These are phyloP conservation scores for Suillus occidentalis DNA, from an alignment of 768 basidiomycete species.

Conservation along the genomic window DNA sequence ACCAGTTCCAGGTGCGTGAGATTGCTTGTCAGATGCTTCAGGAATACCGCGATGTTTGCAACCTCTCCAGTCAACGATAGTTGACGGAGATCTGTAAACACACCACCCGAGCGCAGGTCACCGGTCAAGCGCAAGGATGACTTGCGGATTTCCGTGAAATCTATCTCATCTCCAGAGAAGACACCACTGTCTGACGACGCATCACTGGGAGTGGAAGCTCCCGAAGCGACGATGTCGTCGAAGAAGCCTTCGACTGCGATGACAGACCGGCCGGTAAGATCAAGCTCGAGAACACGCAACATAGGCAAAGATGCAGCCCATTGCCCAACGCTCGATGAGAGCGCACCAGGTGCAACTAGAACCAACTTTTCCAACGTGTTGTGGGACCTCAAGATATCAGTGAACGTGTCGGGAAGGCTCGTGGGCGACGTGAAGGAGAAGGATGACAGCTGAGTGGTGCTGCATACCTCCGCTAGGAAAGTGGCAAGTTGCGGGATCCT, in stretches of 20 bases:
- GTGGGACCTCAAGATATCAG: constrained; percentile 62
- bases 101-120: constrained; percentile 53
- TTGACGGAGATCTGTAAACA: constrained; percentile 57
- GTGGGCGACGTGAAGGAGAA: constrained; percentile 73
- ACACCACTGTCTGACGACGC: constrained; percentile 75
- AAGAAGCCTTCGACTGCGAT: constrained; percentile 83
- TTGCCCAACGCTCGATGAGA: constrained; percentile 67
- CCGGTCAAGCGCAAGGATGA: constrained; percentile 64
- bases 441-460: constrained; percentile 59
- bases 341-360: constrained; percentile 73
- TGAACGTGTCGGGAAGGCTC: constrained; percentile 69
- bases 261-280: constrained; percentile 65
- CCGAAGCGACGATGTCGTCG: constrained; percentile 65
- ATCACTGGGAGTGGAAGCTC: constrained; percentile 69
- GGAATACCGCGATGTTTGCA: constrained; percentile 67
- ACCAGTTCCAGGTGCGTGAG: constrained; percentile 69
- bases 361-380: constrained; percentile 58
- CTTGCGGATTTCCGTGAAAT: constrained; percentile 75
- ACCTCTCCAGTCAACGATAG: constrained; percentile 72
- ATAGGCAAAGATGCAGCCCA: constrained; percentile 68
- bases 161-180: constrained; percentile 75
- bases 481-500: constrained; percentile 57
- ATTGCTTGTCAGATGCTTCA: constrained; percentile 66
- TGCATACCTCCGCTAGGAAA: constrained; percentile 65
- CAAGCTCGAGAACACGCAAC: constrained; percentile 65